Evolutionary conservation across 2,329 filamentous ascomycete species (phyloP).

Genomic region (Diaporthe capsici): DNA sequence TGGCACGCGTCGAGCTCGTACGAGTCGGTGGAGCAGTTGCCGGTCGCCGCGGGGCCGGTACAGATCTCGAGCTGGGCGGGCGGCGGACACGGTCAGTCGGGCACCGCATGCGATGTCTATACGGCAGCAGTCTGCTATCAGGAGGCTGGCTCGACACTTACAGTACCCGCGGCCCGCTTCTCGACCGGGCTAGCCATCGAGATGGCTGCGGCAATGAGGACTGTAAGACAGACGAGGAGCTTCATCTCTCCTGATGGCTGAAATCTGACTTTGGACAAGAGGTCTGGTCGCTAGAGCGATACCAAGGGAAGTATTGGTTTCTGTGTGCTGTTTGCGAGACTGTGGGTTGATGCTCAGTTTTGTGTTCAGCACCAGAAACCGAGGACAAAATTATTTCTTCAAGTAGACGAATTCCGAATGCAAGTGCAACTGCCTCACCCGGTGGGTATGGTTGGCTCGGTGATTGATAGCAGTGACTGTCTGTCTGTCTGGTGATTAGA

Average conservation of each 20-base stretch:
- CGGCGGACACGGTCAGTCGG: background rate
- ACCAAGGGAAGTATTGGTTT: background rate
- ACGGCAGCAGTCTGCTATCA: background rate
- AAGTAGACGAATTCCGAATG: background rate
- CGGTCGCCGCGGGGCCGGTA: conserved; percentile 64
- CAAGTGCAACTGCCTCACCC: background rate
- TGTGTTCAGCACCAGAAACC: background rate
- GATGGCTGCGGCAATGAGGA: conserved; percentile 40
- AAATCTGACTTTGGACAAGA: background rate
- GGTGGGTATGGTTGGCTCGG: background rate
- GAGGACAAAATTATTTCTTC: background rate
- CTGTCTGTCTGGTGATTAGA: background rate
- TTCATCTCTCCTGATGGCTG: conserved; percentile 32
- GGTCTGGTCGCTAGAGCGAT: background rate
- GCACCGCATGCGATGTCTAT: background rate
- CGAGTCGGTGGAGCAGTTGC: conserved; percentile 59
- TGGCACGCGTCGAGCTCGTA: conserved; percentile 62
- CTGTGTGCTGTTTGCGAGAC: background rate
- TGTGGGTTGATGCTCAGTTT: background rate
- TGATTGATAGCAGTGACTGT: background rate
- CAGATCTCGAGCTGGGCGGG: conserved; percentile 62
- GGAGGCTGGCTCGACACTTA: conserved; percentile 51
- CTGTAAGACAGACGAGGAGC: conserved; percentile 20
- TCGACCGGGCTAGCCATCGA: conserved; percentile 47
- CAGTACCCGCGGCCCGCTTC: conserved; percentile 61